These are phyloP conservation scores for Trametes polyzona DNA, from an alignment of 1,284 basidiomycete genomes.

Conservation along the genomic window DNA sequence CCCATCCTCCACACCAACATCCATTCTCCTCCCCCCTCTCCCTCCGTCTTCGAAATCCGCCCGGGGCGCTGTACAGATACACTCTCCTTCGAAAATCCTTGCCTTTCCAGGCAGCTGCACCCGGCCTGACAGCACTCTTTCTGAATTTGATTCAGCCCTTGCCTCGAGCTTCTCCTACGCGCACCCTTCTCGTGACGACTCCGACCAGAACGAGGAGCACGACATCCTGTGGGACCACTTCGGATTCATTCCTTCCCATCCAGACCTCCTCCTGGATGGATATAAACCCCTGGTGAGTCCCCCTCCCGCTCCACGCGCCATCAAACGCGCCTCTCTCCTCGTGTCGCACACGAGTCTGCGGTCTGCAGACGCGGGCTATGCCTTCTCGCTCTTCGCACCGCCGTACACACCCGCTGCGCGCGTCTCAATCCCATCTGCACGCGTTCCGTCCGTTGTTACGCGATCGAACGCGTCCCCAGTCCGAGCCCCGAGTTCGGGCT, in stretches of 20 bases:
- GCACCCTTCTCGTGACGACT: constrained; percentile 8
- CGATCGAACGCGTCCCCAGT: constrained; percentile 19
- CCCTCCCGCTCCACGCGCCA: constrained; percentile 8
- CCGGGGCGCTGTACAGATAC: not conserved
- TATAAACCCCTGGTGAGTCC: constrained; percentile 20
- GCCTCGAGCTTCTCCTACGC: not conserved
- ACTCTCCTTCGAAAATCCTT: not conserved
- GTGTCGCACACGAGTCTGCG: constrained; percentile 23
- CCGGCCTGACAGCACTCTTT: not conserved
- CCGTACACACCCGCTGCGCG: constrained; percentile 6
- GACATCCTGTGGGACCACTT: constrained; percentile 25
- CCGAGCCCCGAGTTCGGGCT: too few species aligned
- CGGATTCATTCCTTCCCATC: constrained; percentile 25
- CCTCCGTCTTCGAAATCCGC: not conserved
- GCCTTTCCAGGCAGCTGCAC: not conserved
- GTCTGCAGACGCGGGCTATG: constrained; percentile 17
- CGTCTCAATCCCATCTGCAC: constrained; percentile 17
- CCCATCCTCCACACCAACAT: not conserved
- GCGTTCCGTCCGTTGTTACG: constrained; percentile 22
- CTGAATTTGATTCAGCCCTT: constrained; percentile 1
- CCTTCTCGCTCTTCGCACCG: constrained; percentile 1
- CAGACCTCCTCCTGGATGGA: constrained; percentile 19
- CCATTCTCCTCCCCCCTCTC: not conserved
- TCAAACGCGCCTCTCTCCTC: constrained; percentile 19
- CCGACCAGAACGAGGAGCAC: constrained; percentile 12